A percentile compares a stretch with the other conserved stretches of the same genome.
Evolutionary conservation across 495 filamentous ascomycete species (phyloP).

Genomic region (Talaromyces adpressus): DNA sequence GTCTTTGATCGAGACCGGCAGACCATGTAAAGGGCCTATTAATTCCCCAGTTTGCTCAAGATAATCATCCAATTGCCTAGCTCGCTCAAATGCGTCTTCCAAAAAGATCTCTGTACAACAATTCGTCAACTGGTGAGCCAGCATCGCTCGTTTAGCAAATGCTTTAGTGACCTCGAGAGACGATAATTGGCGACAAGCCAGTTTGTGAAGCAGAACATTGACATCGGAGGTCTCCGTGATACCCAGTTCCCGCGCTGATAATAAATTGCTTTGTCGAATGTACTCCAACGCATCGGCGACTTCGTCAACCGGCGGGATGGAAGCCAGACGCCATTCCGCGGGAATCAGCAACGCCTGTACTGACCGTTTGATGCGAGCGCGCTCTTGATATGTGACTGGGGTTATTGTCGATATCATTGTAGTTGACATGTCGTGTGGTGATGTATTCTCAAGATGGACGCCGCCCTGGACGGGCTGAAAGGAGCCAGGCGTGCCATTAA

Average conservation of each 20-base stretch:
- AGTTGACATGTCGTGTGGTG: neutral
- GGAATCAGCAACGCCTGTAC: conserved; percentile 36
- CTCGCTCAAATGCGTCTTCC: conserved; percentile 33
- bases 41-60: conserved; percentile 31
- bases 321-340: conserved; percentile 23
- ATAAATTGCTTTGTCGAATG: conserved; percentile 1
- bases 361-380: conserved; percentile 26
- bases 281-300: conserved; percentile 16
- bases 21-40: conserved; percentile 57
- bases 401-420: neutral
- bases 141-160: conserved; percentile 51
- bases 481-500: neutral
- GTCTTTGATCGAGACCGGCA: conserved; percentile 66
- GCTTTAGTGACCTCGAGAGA: conserved; percentile 44
- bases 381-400: conserved; percentile 11
- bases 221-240: conserved; percentile 6
- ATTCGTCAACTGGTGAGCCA: conserved; percentile 53
- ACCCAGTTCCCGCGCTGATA: conserved; percentile 1
- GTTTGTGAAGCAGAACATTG: neutral
- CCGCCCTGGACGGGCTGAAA: neutral
- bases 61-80: conserved; percentile 34
- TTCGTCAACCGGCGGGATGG: conserved; percentile 18
- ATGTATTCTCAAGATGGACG: neutral
- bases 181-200: conserved; percentile 37
- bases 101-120: conserved; percentile 64